Conservation (phyloP, 2,329 filamentous ascomycete genomes). For the Huntiella abstrusa region DNA sequence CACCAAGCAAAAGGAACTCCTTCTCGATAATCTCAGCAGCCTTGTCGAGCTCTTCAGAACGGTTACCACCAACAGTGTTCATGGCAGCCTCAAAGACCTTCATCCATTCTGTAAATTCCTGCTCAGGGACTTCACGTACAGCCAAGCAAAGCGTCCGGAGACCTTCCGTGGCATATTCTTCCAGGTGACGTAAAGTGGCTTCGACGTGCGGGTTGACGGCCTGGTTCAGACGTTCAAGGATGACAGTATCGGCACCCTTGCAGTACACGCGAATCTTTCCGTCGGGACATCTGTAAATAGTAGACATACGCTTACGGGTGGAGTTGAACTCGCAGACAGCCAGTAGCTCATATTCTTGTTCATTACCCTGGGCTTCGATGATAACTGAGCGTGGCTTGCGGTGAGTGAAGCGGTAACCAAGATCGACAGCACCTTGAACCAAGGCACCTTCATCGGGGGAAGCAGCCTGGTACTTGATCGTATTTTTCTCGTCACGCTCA, state of each 20-base stretch:
- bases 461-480: slow-evolving; percentile 94
- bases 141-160: slow-evolving; percentile 85
- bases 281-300: slow-evolving; percentile 89
- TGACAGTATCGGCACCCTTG: slow-evolving; percentile 96
- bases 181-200: slow-evolving; percentile 79
- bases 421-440: slow-evolving; percentile 67
- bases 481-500: slow-evolving; percentile 60
- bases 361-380: slow-evolving; percentile 53
- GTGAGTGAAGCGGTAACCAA: slow-evolving; percentile 82
- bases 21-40: slow-evolving; percentile 89
- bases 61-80: slow-evolving; percentile 80
- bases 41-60: slow-evolving; percentile 90
- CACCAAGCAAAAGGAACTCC: slow-evolving; percentile 76
- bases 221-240: slow-evolving; percentile 69
- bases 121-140: slow-evolving; percentile 79
- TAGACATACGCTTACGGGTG: slow-evolving; percentile 91
- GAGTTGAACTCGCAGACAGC: slow-evolving; percentile 95
- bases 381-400: slow-evolving; percentile 79
- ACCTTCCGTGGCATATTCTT: slow-evolving; percentile 94
- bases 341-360: slow-evolving; percentile 72
- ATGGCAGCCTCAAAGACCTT: slow-evolving; percentile 71
- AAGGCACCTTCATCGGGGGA: slow-evolving; percentile 95
- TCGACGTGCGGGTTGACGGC: slow-evolving; percentile 69
- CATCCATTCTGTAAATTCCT: slow-evolving; percentile 76
- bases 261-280: slow-evolving; percentile 86